A percentile compares a stretch with the other conserved stretches of the same genome.
These are phyloP conservation scores for carrot (Daucus carota) DNA, from an alignment of 129 eudicot genomes.

Conservation along the genomic window DNA sequence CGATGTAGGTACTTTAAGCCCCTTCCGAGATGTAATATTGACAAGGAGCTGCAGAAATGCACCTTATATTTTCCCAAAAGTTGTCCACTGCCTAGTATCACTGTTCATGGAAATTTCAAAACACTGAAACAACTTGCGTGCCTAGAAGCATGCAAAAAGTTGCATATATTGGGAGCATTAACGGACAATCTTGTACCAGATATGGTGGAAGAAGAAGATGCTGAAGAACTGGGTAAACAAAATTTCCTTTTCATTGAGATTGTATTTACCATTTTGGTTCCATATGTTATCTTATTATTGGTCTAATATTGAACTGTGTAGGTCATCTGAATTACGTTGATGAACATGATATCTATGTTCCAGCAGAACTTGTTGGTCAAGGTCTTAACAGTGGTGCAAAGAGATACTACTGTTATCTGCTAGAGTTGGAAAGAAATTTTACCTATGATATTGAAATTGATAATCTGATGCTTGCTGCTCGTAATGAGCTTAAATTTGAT, in stretches of 20 bases:
- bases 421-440: slow-evolving; percentile 25
- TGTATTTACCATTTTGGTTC: background rate
- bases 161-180: slow-evolving; percentile 64
- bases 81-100: slow-evolving; percentile 46
- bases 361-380: slow-evolving; percentile 29
- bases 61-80: slow-evolving; percentile 59
- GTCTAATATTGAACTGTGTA: background rate
- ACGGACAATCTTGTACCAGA: slow-evolving; percentile 83
- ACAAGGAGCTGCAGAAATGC: slow-evolving; percentile 40
- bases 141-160: slow-evolving; percentile 73
- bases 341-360: slow-evolving; percentile 16
- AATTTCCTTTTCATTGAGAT: background rate
- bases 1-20: slow-evolving; percentile 86
- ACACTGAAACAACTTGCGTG: slow-evolving; percentile 66
- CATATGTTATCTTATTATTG: background rate
- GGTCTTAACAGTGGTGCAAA: background rate
- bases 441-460: slow-evolving; percentile 19
- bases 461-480: slow-evolving; percentile 31
- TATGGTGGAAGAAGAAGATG: slow-evolving; percentile 43
- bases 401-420: slow-evolving; percentile 31
- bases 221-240: slow-evolving; percentile 40
- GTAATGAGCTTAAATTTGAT: slow-evolving; percentile 25
- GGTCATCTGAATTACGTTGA: background rate
- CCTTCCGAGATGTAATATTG: slow-evolving; percentile 47
- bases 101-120: slow-evolving; percentile 39